Percentiles rank a stretch among this genome's conserved stretches.
Conservation (phyloP, 495 filamentous ascomycete species). For the Xylaria flabelliformis region DNA sequence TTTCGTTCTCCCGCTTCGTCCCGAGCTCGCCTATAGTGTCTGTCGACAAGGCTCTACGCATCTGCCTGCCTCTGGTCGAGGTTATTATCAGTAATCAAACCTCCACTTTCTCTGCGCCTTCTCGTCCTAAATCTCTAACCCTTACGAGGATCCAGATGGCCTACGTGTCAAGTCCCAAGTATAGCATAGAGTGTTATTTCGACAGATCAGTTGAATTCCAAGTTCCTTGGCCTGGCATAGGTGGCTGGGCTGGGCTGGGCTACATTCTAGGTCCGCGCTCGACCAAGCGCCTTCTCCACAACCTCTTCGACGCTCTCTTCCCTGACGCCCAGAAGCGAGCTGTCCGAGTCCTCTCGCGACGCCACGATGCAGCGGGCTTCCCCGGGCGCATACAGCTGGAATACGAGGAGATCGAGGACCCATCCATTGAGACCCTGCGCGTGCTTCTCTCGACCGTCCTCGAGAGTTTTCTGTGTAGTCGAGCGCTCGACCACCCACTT, state of each 20-base stretch:
- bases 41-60: neutral
- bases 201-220: neutral
- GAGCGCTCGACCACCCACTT: conserved; percentile 38
- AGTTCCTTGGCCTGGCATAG: neutral
- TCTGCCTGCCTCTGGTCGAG: neutral
- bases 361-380: conserved; percentile 36
- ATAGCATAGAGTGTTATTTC: neutral
- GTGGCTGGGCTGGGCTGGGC: neutral
- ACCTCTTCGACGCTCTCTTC: conserved; percentile 32
- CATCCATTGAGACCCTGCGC: conserved; percentile 27
- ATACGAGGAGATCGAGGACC: conserved; percentile 37
- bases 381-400: conserved; percentile 36
- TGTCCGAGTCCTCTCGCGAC: conserved; percentile 31
- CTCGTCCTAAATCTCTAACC: neutral
- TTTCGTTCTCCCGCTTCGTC: neutral
- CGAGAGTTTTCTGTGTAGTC: conserved; percentile 41
- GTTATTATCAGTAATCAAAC: conserved; percentile 18
- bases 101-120: conserved; percentile 15
- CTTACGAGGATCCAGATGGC: neutral
- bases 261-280: conserved; percentile 7
- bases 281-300: conserved; percentile 20
- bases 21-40: neutral
- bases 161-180: conserved; percentile 6
- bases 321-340: conserved; percentile 30
- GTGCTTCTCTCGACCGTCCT: conserved; percentile 34